Conservation (phyloP, 129 eudicot species). For the Chrysanthemum lavandulifolium region DNA sequence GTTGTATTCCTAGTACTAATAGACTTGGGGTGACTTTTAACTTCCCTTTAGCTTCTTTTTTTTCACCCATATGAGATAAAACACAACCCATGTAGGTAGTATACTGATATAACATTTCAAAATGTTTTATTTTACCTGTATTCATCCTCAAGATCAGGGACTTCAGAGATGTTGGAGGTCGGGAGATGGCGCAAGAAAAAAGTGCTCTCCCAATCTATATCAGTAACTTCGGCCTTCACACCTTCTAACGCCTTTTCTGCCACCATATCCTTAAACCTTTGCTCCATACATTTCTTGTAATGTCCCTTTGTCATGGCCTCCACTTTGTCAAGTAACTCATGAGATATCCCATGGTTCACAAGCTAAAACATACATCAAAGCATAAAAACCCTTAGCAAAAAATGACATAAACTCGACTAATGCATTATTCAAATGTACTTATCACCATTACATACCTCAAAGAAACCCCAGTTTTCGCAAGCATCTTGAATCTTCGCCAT, state of each 20-base stretch:
- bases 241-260: conserved; percentile 55
- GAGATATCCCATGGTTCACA: conserved; percentile 67
- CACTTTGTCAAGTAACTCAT: conserved; percentile 58
- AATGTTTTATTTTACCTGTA: conserved; percentile 36
- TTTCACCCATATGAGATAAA: background rate
- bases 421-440: background rate
- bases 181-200: conserved; percentile 65
- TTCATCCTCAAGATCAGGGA: conserved; percentile 57
- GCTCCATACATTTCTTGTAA: conserved; percentile 66
- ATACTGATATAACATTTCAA: background rate
- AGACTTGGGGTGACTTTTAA: background rate
- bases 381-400: background rate
- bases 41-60: too few species aligned
- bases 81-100: background rate
- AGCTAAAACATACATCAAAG: conserved; percentile 27
- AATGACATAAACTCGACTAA: background rate
- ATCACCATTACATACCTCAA: conserved; percentile 53
- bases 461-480: conserved; percentile 83
- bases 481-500: conserved; percentile 69
- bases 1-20: background rate
- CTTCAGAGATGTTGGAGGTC: conserved; percentile 38
- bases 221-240: conserved; percentile 51
- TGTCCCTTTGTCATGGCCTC: conserved; percentile 59
- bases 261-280: conserved; percentile 63
- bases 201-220: conserved; percentile 70